These are phyloP conservation scores for Scutellaria galericulata DNA, from an alignment of 257 asterid species.

Conservation along the genomic window DNA sequence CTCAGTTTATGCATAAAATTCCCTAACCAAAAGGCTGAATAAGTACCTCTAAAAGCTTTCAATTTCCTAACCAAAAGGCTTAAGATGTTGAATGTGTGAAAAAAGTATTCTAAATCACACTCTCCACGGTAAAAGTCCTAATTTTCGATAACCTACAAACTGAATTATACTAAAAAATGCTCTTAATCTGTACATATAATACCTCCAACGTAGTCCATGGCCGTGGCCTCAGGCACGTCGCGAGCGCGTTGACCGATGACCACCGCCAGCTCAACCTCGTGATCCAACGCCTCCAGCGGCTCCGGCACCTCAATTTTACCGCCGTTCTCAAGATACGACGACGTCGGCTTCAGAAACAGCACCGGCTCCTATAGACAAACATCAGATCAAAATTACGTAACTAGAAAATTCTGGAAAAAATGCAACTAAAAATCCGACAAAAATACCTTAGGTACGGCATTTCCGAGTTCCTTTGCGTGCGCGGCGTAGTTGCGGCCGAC, in stretches of 20 bases:
- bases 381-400: constrained; percentile 23
- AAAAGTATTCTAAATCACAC: not conserved
- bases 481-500: constrained; percentile 99
- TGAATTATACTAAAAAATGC: not conserved
- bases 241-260: constrained; percentile 84
- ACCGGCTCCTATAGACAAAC: constrained; percentile 76
- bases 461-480: constrained; percentile 94
- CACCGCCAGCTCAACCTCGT: constrained; percentile 97
- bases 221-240: constrained; percentile 79
- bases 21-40: not conserved
- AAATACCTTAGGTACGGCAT: constrained; percentile 81
- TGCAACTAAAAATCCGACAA: not conserved
- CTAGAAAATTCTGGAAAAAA: not conserved
- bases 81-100: not conserved
- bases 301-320: constrained; percentile 88
- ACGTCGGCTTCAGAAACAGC: constrained; percentile 93
- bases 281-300: constrained; percentile 79
- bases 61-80: not conserved
- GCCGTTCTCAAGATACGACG: constrained; percentile 88
- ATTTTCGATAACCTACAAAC: not conserved
- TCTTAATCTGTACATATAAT: not conserved
- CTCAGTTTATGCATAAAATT: not conserved
- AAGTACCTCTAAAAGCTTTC: constrained; percentile 16
- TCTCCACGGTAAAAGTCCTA: not conserved
- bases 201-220: constrained; percentile 94